Percentiles rank a stretch among this genome's conserved stretches.
Evolutionary conservation across 1,284 basidiomycete species (phyloP).

Genomic region (Thecaphora thlaspeos): DNA sequence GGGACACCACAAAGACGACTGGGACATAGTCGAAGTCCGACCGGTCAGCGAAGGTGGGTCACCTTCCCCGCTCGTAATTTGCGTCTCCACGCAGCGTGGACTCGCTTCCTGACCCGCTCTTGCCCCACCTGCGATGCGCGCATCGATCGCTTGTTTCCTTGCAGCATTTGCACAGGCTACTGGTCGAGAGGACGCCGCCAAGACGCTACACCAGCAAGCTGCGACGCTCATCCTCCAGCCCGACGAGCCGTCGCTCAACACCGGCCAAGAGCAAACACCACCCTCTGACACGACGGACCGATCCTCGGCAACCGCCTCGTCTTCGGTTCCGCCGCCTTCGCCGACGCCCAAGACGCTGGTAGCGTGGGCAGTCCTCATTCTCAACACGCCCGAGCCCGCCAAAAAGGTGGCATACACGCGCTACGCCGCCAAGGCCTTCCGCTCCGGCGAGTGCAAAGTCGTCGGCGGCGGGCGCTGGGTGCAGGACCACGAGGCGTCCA

Average conservation of each 20-base stretch:
- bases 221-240: conserved; percentile 13
- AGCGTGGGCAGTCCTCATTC: conserved; percentile 73
- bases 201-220: conserved; percentile 18
- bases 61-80: too few species aligned
- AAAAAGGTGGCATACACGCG: conserved; percentile 71
- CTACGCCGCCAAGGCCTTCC: conserved; percentile 70
- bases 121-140: too few species aligned
- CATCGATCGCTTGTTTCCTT: too few species aligned
- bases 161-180: conserved; percentile 9
- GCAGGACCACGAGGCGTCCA: conserved; percentile 3
- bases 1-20: conserved; percentile 55
- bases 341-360: conserved; percentile 63
- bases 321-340: conserved; percentile 17
- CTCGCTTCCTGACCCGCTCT: too few species aligned
- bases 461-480: conserved; percentile 62
- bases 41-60: conserved; percentile 71
- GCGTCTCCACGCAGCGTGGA: too few species aligned
- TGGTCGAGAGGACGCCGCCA: conserved; percentile 15
- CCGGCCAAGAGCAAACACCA: neutral
- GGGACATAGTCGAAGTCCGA: conserved; percentile 73
- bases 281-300: too few species aligned
- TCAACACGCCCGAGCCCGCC: conserved; percentile 71
- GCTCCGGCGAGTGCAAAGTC: conserved; percentile 68
- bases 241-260: conserved; percentile 54
- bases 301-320: neutral